Percentiles rank a stretch among this genome's conserved stretches.
Conservation (phyloP, 2,329 filamentous ascomycete genomes). For the Penicillium crustosum region DNA sequence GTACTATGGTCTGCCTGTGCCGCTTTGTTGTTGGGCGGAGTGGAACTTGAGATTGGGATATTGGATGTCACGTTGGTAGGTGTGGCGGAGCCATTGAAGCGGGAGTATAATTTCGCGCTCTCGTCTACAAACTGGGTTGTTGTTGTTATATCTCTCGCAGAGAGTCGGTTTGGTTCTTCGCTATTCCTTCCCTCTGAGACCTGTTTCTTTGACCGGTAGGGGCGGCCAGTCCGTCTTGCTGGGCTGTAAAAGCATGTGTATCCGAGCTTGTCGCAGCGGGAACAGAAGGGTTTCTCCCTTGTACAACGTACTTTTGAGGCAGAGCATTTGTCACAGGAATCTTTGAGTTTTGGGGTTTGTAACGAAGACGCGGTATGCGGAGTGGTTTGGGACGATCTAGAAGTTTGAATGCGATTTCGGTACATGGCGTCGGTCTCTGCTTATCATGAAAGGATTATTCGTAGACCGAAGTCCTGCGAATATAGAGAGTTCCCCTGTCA, state of each 20-base stretch:
- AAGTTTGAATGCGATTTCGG: not conserved
- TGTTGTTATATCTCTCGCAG: not conserved
- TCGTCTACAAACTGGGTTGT: not conserved
- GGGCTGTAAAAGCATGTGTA: slow-evolving; percentile 27
- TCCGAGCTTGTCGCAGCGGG: slow-evolving; percentile 21
- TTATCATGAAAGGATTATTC: not conserved
- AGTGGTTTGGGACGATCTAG: not conserved
- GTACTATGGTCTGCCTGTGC: not conserved
- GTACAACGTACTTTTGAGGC: slow-evolving; percentile 21
- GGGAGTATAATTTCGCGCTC: not conserved
- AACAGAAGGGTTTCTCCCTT: slow-evolving; percentile 19
- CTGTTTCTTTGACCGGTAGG: slow-evolving; percentile 5
- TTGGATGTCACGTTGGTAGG: not conserved
- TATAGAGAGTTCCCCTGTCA: not conserved
- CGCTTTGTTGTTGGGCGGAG: not conserved
- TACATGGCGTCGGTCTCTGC: not conserved
- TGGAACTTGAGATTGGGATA: not conserved
- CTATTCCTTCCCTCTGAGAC: not conserved
- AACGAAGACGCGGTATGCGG: not conserved
- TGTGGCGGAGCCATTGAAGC: not conserved
- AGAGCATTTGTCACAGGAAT: slow-evolving; percentile 18
- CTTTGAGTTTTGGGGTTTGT: not conserved
- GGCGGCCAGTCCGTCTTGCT: slow-evolving; percentile 21
- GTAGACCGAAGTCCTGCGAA: not conserved
- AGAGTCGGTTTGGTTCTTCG: not conserved